Conservation (phyloP, 2,329 filamentous ascomycete species). For the Celoporthe dispersa region DNA sequence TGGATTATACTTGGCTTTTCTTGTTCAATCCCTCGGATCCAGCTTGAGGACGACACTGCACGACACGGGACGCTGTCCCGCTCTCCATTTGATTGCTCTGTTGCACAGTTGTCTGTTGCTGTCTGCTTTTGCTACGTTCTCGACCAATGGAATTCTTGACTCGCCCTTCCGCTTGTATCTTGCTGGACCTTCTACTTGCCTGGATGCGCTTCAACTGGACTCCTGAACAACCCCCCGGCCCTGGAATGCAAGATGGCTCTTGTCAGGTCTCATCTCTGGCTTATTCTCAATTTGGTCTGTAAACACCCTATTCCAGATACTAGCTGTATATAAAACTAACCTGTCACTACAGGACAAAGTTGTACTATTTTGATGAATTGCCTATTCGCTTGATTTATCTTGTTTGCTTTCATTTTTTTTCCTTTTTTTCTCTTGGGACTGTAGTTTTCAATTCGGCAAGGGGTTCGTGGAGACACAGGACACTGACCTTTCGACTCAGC, state of each 20-base stretch:
- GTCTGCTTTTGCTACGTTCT: neutral
- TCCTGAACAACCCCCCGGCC: neutral
- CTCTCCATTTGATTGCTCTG: neutral
- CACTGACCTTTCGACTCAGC: constrained; percentile 60
- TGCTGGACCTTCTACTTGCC: neutral
- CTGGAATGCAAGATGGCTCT: constrained; percentile 22
- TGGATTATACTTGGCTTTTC: neutral
- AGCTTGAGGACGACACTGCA: neutral
- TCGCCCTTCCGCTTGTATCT: neutral
- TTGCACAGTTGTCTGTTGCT: neutral
- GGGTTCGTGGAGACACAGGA: constrained; percentile 53
- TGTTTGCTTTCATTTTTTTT: constrained; percentile 30
- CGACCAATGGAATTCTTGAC: neutral
- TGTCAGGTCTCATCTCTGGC: constrained; percentile 14
- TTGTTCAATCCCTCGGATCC: neutral
- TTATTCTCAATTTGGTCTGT: constrained; percentile 44
- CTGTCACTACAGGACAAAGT: constrained; percentile 57
- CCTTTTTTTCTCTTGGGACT: neutral
- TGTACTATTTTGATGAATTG: constrained; percentile 49
- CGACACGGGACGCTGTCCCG: constrained; percentile 16
- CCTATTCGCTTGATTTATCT: constrained; percentile 39
- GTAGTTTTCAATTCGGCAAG: constrained; percentile 33
- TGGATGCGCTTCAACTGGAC: neutral
- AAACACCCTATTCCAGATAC: constrained; percentile 34
- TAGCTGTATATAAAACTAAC: constrained; percentile 40